Evolutionary conservation across 139 green algal genomes (phyloP).

Genomic region (Chlorella sp.): DNA sequence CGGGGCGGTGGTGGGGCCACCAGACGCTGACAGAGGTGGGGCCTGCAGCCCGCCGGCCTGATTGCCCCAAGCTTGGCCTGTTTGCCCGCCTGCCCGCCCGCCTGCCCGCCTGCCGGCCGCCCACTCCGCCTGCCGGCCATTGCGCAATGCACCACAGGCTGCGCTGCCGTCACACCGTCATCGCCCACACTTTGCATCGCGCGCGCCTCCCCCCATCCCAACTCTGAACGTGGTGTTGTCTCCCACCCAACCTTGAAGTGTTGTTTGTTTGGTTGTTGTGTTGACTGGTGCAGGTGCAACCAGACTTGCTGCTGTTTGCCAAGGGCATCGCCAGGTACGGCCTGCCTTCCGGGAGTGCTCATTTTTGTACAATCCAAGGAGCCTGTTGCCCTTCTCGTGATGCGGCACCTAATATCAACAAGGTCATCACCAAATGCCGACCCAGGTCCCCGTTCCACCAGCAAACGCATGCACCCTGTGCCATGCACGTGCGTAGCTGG

Average conservation of each 20-base stretch:
- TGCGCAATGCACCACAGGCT: not conserved
- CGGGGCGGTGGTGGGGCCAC: conserved; percentile 86
- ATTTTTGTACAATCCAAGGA: too few relatives aligned
- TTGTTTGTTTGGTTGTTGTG: not conserved
- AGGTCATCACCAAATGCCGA: too few relatives aligned
- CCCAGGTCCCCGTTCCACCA: too few relatives aligned
- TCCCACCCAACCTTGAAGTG: not conserved
- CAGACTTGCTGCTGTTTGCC: conserved; percentile 86
- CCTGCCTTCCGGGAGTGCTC: too few relatives aligned
- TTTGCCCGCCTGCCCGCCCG: not conserved
- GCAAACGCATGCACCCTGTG: too few relatives aligned
- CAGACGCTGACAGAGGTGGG: conserved; percentile 55
- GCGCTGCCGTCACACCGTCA: too few relatives aligned
- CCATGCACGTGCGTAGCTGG: too few relatives aligned
- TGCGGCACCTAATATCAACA: too few relatives aligned
- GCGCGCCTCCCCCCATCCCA: too few relatives aligned
- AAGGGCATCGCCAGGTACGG: conserved; percentile 80
- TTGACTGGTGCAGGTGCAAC: conserved; percentile 16
- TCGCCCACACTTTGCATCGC: too few relatives aligned
- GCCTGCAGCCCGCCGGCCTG: not conserved
- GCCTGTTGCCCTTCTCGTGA: too few relatives aligned
- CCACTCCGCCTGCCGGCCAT: not conserved
- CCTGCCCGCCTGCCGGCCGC: not conserved
- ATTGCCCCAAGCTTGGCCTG: not conserved
- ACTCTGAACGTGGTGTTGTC: too few relatives aligned